phyloP scores from a whole-genome alignment of 2,329 filamentous ascomycete genomes.

The Fusarium siculi region DNA sequence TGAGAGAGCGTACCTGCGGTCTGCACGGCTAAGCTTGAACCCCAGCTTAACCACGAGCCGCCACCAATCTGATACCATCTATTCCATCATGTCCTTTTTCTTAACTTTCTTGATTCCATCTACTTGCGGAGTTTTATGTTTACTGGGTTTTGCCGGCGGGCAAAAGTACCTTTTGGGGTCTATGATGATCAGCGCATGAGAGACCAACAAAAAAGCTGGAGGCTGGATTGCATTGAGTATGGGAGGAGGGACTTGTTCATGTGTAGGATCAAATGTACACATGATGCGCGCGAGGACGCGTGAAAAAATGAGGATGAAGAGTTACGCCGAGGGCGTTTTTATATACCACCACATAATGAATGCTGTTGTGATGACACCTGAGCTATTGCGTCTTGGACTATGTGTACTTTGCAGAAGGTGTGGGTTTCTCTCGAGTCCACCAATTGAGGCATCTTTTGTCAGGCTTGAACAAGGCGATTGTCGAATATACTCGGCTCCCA shows the following conservation, averaged over 20 bases:
- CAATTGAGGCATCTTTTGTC: background rate
- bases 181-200: slow-evolving; percentile 22
- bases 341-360: slow-evolving; percentile 40
- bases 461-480: too few species aligned
- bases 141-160: slow-evolving; percentile 20
- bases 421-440: background rate
- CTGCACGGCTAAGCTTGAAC: slow-evolving; percentile 52
- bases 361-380: slow-evolving; percentile 11
- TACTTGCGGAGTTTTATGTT: slow-evolving; percentile 30
- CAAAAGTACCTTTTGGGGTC: slow-evolving; percentile 19
- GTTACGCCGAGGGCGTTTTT: slow-evolving; percentile 22
- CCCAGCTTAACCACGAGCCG: slow-evolving; percentile 23
- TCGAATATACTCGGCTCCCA: background rate
- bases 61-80: slow-evolving; percentile 27
- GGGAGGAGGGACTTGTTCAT: background rate
- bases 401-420: background rate
- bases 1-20: slow-evolving; percentile 70
- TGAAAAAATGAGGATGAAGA: slow-evolving; percentile 1
- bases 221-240: slow-evolving; percentile 17
- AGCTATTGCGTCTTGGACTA: background rate
- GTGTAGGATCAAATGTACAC: slow-evolving; percentile 20
- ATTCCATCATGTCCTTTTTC: slow-evolving; percentile 25
- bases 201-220: slow-evolving; percentile 26
- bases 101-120: slow-evolving; percentile 18
- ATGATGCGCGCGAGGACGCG: slow-evolving; percentile 1